Evolutionary conservation across 2,329 filamentous ascomycete genomes (phyloP).

Genomic region (Diaporthe aspalathi): DNA sequence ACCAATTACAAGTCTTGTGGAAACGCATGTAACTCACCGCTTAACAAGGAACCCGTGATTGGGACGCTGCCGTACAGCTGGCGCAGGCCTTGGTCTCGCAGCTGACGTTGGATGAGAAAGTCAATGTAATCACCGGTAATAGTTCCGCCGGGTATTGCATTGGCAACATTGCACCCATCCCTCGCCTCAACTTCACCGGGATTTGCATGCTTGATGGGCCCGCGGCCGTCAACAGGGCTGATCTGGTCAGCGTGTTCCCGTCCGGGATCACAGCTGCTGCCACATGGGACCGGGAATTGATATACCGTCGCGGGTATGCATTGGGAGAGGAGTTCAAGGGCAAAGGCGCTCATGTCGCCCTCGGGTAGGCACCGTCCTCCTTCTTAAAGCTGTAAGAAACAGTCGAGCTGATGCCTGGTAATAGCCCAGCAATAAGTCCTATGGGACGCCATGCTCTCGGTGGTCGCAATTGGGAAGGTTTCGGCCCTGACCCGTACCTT

Average conservation of each 20-base stretch:
- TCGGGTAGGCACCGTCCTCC: slow-evolving; percentile 58
- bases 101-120: slow-evolving; percentile 19
- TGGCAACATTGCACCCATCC: background rate
- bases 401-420: slow-evolving; percentile 66
- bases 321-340: slow-evolving; percentile 76
- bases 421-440: slow-evolving; percentile 47
- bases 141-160: background rate
- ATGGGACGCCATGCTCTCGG: slow-evolving; percentile 43
- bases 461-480: slow-evolving; percentile 87
- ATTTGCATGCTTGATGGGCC: slow-evolving; percentile 19
- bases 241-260: slow-evolving; percentile 75
- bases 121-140: slow-evolving; percentile 8
- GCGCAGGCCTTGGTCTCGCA: slow-evolving; percentile 13
- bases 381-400: background rate
- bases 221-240: background rate
- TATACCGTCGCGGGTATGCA: slow-evolving; percentile 75
- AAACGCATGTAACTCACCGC: too few relatives aligned
- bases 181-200: slow-evolving; percentile 6
- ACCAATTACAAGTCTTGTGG: too few relatives aligned
- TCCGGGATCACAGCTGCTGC: slow-evolving; percentile 82
- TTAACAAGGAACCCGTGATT: too few relatives aligned
- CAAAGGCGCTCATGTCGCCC: slow-evolving; percentile 78
- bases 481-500: slow-evolving; percentile 82
- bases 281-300: slow-evolving; percentile 82
- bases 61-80: background rate